Percentiles rank a stretch among this genome's conserved stretches.
Evolutionary conservation across 495 filamentous ascomycete genomes (phyloP).

Genomic region (Penicillium maclennaniae): DNA sequence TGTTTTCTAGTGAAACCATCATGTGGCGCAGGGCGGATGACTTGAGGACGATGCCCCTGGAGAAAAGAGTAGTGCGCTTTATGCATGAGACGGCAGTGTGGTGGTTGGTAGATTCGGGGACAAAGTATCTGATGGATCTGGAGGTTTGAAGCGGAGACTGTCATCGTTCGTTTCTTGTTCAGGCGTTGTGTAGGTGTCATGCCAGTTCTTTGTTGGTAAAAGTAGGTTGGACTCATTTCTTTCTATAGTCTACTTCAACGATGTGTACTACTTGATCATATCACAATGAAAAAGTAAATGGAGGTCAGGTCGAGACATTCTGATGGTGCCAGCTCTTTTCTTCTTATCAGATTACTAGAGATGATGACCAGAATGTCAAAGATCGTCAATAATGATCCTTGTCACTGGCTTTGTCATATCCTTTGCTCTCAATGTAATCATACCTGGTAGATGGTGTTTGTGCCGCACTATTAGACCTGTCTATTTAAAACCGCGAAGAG

Average conservation of each 20-base stretch:
- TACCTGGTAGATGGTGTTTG: neutral
- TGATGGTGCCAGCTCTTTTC: neutral
- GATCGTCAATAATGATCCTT: neutral
- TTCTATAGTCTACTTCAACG: neutral
- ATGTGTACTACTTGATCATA: neutral
- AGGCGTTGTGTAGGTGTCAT: neutral
- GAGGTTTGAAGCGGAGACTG: neutral
- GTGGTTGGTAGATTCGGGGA: slow-evolving; percentile 41
- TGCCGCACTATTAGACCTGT: neutral
- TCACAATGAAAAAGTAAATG: neutral
- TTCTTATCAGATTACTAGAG: neutral
- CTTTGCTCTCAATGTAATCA: neutral
- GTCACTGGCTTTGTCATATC: neutral
- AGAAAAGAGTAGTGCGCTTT: slow-evolving; percentile 23
- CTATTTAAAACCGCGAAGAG: neutral
- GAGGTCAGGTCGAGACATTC: neutral
- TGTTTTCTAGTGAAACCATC: slow-evolving; percentile 31
- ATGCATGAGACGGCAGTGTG: slow-evolving; percentile 37
- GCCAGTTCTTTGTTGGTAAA: neutral
- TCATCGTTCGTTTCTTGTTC: neutral
- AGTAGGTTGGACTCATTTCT: neutral
- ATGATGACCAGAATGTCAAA: neutral
- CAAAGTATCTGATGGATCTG: slow-evolving; percentile 30
- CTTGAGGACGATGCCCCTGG: slow-evolving; percentile 26
- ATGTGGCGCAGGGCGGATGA: slow-evolving; percentile 33